Evolutionary conservation across 169 alveolate species (phyloP), one percentile per base, ranked within the genome.

Genomic region (Plasmodium gonderi): DNA sequence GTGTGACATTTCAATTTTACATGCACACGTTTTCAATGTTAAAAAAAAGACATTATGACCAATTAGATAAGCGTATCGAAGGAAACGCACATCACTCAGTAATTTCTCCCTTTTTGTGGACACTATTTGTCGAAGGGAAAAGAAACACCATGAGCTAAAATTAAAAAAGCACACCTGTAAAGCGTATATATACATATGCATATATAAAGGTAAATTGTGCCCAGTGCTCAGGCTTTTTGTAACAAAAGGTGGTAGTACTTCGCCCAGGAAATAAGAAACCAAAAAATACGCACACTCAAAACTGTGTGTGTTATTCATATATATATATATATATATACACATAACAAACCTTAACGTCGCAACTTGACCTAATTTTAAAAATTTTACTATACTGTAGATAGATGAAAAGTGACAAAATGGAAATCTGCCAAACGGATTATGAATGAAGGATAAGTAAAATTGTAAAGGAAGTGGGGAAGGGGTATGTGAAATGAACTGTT

Each of bases 391-490:
- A 38, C 11, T 79, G 44, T 45, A 47, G 79, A 65, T n/a, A 64
- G 42, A 80, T 65, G 1, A 80, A 64, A 65, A 80, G 69, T 67
- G 72, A 69, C 26, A 65, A 80, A 64, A 45, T 14, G 20, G 68
- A 47, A 78, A 40, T 76, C 5, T 5, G 33, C 33, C 68, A 54
- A 31, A 14, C 33, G 77, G n/a, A 79, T 47, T 60, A 54, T 79
- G 54, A 38, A 9, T 33, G 40, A 29, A 11, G 64, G 42, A 51
- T 42, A 47, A 49, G 49, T 47, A 49, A 77, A 47, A 77, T 17
- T 38, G 26, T 75, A 31, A 44, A 81, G 14, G 31, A 31, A 38
- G 29, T 7, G 49, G 29, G 49, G 23, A n/a, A 51, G 72, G 44
- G 29, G n/a, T n/a, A n/a, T n/a, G n/a, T n/a, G 23, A 51, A 38